phyloP scores from a whole-genome alignment of 2,329 filamentous ascomycete genomes.

The Sporothrix humicola region DNA sequence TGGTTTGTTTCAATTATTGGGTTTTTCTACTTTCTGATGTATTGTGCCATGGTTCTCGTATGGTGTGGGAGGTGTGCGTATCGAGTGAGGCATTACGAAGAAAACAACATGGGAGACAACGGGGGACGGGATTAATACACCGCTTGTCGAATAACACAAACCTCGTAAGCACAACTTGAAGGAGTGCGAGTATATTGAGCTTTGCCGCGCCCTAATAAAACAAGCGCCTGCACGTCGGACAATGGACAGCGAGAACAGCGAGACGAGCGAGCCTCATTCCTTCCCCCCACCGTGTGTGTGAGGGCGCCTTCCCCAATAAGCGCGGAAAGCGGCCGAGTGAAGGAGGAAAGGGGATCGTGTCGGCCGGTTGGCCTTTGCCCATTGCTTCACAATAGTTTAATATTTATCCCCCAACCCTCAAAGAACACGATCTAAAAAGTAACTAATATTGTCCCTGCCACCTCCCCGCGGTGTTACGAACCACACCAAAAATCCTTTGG shows the following conservation, averaged over 20 bases:
- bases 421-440: no score
- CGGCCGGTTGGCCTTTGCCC: not conserved
- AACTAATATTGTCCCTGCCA: not conserved
- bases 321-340: slow-evolving; percentile 5
- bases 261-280: not conserved
- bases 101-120: not conserved
- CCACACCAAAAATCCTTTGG: slow-evolving; percentile 4
- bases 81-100: not conserved
- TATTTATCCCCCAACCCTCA: no score
- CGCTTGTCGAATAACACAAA: not conserved
- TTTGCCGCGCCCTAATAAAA: no score
- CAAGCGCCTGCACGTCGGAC: not conserved
- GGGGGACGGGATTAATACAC: not conserved
- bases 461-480: not conserved
- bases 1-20: not conserved
- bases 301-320: not conserved
- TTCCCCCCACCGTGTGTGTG: not conserved
- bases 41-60: not conserved
- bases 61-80: not conserved
- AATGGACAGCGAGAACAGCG: not conserved
- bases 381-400: no score
- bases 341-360: not conserved
- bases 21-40: slow-evolving; percentile 10
- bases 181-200: no score
- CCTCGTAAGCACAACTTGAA: not conserved